Evolutionary conservation across 75 land plant species (phyloP), one percentile per base, ranked within the genome.

Genomic region (Picea glauca): DNA sequence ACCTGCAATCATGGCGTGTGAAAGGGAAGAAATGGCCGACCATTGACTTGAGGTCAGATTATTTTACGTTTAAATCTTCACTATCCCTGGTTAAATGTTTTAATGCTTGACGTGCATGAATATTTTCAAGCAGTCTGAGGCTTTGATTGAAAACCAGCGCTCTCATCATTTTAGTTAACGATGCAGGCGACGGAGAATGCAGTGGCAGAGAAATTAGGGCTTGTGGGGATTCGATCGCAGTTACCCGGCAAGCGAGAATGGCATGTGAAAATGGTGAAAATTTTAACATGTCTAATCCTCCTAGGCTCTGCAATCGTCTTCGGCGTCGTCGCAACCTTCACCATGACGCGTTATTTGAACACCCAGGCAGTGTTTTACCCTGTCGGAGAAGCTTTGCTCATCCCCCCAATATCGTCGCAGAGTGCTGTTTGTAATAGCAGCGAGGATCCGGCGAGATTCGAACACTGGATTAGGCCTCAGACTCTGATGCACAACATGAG

Each of bases 401-500:
- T 1, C 11, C 58, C 77, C 33, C 57, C 70, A 58, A 1, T 17
- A 14, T 58, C 64, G 30, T 5, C 35, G 18, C 77, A 14, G 33
- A 23, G 65, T 3, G 43, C 5, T 13, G 56, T 9, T 33, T 60
- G 21, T n/a, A 20, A 38, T 43, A 18, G 2, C 38, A 76, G 4
- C n/a, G 21, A 18, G 4, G 81, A 74, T 60, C 56, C 31, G 9
- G 12, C 14, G 15, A 62, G 63, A 58, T 30, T 75, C 31, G 77
- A 57, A 18, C 35, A 32, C n/a, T 75, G 65, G 65, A 43, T 88
- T 3, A 21, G 59, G 8, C 88, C 90, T 3, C 60, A 4, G 15
- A 21, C 72, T 23, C 56, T 88, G 79, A 75, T 17, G 59, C 92
- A 90, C 65, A 38, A 58, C n/a, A 78, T 90, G 90, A 59, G 84